phyloP scores from a whole-genome alignment of 352 stramenopile species.

The Phytophthora cajani region DNA sequence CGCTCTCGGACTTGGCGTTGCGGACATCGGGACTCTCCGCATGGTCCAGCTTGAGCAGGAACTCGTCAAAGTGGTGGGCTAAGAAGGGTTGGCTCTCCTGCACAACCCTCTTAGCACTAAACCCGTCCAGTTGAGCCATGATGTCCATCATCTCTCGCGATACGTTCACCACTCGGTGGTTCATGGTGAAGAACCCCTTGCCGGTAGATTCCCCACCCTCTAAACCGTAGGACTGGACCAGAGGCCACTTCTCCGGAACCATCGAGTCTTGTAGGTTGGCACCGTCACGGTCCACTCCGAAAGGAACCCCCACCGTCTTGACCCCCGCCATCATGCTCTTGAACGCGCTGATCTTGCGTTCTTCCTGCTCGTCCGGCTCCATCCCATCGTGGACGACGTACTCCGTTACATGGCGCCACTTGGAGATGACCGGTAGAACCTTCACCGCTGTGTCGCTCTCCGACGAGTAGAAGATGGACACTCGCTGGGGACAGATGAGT shows the following conservation, averaged over 20 bases:
- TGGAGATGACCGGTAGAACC: constrained; percentile 70
- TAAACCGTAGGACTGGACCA: constrained; percentile 74
- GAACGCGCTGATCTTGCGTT: constrained; percentile 71
- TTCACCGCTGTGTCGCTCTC: constrained; percentile 68
- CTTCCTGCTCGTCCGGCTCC: constrained; percentile 72
- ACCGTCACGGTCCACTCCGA: constrained; percentile 40
- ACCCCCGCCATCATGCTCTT: constrained; percentile 62
- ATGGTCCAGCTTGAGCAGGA: constrained; percentile 75
- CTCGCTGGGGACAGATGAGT: constrained; percentile 46
- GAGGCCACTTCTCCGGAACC: constrained; percentile 76
- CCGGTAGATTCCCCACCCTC: constrained; percentile 41
- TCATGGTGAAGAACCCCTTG: constrained; percentile 83
- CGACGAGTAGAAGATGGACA: constrained; percentile 71
- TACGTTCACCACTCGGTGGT: constrained; percentile 69
- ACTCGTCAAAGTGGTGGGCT: constrained; percentile 65
- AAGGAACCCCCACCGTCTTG: constrained; percentile 64
- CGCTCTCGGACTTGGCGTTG: constrained; percentile 50
- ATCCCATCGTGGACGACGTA: constrained; percentile 71
- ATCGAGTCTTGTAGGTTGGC: constrained; percentile 57
- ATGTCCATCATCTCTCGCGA: constrained; percentile 40
- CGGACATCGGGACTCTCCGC: constrained; percentile 54
- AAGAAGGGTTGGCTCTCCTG: constrained; percentile 64
- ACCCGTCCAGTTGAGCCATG: constrained; percentile 61
- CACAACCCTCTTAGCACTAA: constrained; percentile 58
- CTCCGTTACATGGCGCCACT: constrained; percentile 74